These are phyloP conservation scores for Vigna unguiculata DNA, from an alignment of 306 rosid species.

Conservation along the genomic window DNA sequence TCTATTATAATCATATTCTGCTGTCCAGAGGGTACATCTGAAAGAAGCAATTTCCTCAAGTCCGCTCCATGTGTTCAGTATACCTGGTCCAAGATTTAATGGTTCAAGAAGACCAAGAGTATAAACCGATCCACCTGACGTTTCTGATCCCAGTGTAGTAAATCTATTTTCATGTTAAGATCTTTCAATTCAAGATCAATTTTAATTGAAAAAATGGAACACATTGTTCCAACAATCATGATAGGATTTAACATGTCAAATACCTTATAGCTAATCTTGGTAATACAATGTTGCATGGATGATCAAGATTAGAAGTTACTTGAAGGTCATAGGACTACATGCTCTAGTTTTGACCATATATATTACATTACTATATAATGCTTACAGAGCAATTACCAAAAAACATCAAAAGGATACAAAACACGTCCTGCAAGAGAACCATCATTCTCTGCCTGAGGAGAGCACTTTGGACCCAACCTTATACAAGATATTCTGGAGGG, in stretches of 20 bases:
- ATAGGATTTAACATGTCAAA: conserved; percentile 20
- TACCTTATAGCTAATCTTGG: conserved; percentile 22
- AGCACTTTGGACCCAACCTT: conserved; percentile 59
- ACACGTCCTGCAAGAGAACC: conserved; percentile 55
- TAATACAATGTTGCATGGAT: conserved; percentile 8
- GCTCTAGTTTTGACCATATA: conserved; percentile 21
- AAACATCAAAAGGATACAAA: conserved; percentile 70
- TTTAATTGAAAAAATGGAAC: conserved; percentile 18
- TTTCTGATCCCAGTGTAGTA: conserved; percentile 80
- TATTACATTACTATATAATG: neutral
- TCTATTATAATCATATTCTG: conserved; percentile 68
- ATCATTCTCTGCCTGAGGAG: conserved; percentile 45
- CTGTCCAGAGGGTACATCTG: conserved; percentile 80
- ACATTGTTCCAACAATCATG: conserved; percentile 3
- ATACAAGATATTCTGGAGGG: conserved; percentile 73
- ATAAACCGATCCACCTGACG: conserved; percentile 71
- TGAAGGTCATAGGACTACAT: conserved; percentile 16
- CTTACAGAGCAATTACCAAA: neutral
- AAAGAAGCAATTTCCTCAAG: conserved; percentile 66
- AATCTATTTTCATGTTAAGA: conserved; percentile 70
- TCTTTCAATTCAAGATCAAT: conserved; percentile 34
- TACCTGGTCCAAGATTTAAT: conserved; percentile 54
- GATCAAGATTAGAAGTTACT: conserved; percentile 33
- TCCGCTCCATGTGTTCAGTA: conserved; percentile 55
- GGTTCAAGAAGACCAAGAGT: conserved; percentile 66